Conservation (phyloP, 2,329 filamentous ascomycete genomes). For the Aspergillus ustus region DNA sequence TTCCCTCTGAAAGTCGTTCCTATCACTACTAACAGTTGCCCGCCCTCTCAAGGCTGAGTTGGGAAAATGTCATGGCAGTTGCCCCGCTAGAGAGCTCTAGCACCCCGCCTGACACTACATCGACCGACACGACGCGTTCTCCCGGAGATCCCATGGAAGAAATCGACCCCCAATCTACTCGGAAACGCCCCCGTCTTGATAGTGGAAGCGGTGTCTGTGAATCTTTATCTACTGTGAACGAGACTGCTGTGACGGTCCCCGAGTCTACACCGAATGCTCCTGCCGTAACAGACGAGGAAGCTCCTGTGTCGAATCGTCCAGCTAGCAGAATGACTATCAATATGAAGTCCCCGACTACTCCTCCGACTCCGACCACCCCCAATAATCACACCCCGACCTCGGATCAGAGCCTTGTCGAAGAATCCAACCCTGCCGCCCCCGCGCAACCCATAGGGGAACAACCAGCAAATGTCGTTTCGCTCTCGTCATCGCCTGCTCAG, state of each 20-base stretch:
- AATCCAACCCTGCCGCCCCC: constrained; percentile 22
- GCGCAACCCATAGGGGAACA: constrained; percentile 26
- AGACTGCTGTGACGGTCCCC: constrained; percentile 25
- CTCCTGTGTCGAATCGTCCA: constrained; percentile 38
- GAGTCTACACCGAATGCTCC: constrained; percentile 32
- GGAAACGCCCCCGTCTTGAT: constrained; percentile 55
- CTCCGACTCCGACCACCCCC: constrained; percentile 33
- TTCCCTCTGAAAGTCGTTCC: not conserved
- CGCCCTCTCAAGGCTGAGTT: constrained; percentile 16
- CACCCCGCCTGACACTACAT: constrained; percentile 43
- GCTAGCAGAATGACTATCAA: constrained; percentile 55
- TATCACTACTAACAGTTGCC: constrained; percentile 4
- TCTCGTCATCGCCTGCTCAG: constrained; percentile 49
- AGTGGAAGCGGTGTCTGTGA: constrained; percentile 46
- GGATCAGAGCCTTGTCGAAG: constrained; percentile 21
- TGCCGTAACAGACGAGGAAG: constrained; percentile 34
- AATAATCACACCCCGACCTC: constrained; percentile 23
- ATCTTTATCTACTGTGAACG: constrained; percentile 37
- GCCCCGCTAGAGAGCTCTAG: constrained; percentile 51
- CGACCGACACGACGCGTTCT: constrained; percentile 36
- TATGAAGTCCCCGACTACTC: constrained; percentile 43
- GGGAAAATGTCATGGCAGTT: constrained; percentile 51
- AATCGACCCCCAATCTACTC: constrained; percentile 41
- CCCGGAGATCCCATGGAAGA: constrained; percentile 48
- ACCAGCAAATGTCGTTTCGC: constrained; percentile 40